Percentiles rank a stretch among this genome's conserved stretches.
Evolutionary conservation across 371 early-diverging fungal genomes (phyloP).

Genomic region (Circinella minor): DNA sequence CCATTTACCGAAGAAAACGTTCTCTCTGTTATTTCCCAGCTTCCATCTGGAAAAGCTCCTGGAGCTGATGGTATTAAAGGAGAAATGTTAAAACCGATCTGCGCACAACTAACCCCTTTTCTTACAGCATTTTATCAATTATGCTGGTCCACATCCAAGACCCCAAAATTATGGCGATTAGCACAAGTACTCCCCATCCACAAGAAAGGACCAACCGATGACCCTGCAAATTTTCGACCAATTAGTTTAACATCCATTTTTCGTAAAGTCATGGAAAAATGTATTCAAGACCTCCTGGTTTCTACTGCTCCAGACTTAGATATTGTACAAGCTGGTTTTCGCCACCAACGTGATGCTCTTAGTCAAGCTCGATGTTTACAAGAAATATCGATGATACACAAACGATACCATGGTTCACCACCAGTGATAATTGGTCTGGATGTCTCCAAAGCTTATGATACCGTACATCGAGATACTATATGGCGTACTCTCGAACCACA

Average conservation of each 20-base stretch:
- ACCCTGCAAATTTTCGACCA: conserved; percentile 25
- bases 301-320: conserved; percentile 2
- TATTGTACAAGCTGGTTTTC: conserved; percentile 28
- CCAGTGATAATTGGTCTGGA: conserved; percentile 24
- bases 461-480: conserved; percentile 12
- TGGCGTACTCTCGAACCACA: background rate
- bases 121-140: conserved; percentile 15
- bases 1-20: background rate
- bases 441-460: conserved; percentile 24
- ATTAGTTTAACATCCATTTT: conserved; percentile 24
- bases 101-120: conserved; percentile 3
- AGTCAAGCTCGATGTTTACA: conserved; percentile 26
- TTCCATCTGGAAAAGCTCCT: conserved; percentile 18
- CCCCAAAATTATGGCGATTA: conserved; percentile 10
- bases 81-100: conserved; percentile 28
- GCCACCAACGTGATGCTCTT: conserved; percentile 14
- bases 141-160: background rate
- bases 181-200: conserved; percentile 26
- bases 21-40: background rate
- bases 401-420: background rate
- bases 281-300: background rate
- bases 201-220: conserved; percentile 22
- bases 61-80: conserved; percentile 23
- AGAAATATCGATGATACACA: conserved; percentile 11
- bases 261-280: conserved; percentile 21